Evolutionary conservation across 306 rosid species (phyloP), one percentile per base, ranked within the genome.

Genomic region (Nissolia schottii): DNA sequence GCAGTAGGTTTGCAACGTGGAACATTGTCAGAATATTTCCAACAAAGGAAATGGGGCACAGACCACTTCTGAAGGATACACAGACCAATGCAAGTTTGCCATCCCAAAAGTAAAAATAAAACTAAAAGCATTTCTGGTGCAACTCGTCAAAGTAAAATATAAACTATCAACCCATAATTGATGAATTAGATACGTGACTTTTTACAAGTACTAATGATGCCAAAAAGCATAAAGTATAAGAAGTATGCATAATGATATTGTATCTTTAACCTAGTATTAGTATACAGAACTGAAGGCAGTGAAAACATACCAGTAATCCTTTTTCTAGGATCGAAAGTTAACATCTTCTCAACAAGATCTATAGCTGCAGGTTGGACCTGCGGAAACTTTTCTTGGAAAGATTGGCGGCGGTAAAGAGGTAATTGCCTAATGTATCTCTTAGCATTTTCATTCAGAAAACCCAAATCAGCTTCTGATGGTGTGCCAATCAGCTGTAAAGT

Each of bases 271-370:
- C 49, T 24, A 9, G 12, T 62, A 58, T 45, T 24, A 9, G 12
- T 62, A 58, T 45, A 61, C 56, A 49, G 24, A 74, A 48, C 7
- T 62, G 28, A 19, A 24, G 24, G 53, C 70, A 86, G 80, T 19
- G 78, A 38, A 66, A 77, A 77, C 85, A 71, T 81, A 95, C 99
- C 99, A 53, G 99, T 95, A 74, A 95, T 76, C 79, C 99, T 89
- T 85, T 73, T 62, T 71, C 93, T 82, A 29, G 99, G 99, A 85
- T 92, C 85, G 75, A 95, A 95, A 66, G 99, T 88, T 28, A 95
- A 81, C 99, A 95, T 95, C 85, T 87, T 95, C 73, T 95, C 96
- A 81, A 92, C 96, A 70, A 95, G 97, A 83, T 95, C 93, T 63
- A 95, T 95, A 60, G 99, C 99, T 74, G 84, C 79, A 74, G 97